Evolutionary conservation across 2,329 filamentous ascomycete genomes (phyloP).

Genomic region (Dactylellina haptotyla): DNA sequence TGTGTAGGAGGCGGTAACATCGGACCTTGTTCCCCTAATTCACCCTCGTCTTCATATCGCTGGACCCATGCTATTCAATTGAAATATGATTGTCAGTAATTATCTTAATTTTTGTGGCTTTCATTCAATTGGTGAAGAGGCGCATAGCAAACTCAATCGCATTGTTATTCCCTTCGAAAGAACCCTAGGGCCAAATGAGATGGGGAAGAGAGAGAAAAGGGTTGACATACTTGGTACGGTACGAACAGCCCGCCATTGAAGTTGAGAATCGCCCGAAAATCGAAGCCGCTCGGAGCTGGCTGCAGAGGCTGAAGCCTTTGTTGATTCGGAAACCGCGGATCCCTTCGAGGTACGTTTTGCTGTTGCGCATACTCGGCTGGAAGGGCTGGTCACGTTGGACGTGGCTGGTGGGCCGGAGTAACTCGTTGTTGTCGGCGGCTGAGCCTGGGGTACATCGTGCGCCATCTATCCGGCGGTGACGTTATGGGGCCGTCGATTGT

Average conservation of each 20-base stretch:
- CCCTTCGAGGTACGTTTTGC: slow-evolving; percentile 45
- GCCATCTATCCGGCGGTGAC: slow-evolving; percentile 44
- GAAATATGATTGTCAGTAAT: background rate
- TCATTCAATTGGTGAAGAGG: too few species aligned
- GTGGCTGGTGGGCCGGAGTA: slow-evolving; percentile 34
- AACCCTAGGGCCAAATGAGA: slow-evolving; percentile 2
- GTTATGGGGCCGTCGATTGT: background rate
- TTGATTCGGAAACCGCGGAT: slow-evolving; percentile 42
- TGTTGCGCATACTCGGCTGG: slow-evolving; percentile 12
- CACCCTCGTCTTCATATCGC: slow-evolving; percentile 56
- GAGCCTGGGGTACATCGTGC: slow-evolving; percentile 44
- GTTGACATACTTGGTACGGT: slow-evolving; percentile 59
- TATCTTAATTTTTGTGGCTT: slow-evolving; percentile 16
- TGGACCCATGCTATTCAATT: slow-evolving; percentile 58
- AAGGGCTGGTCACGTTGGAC: slow-evolving; percentile 17
- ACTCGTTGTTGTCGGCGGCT: slow-evolving; percentile 41
- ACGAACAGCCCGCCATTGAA: slow-evolving; percentile 57
- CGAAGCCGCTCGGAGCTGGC: slow-evolving; percentile 32
- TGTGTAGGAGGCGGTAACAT: slow-evolving; percentile 55
- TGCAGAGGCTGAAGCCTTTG: slow-evolving; percentile 41
- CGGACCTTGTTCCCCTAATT: slow-evolving; percentile 53
- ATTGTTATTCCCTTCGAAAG: too few species aligned
- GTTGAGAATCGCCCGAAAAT: slow-evolving; percentile 50
- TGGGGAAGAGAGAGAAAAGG: slow-evolving; percentile 1
- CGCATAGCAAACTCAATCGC: too few species aligned